Evolutionary conservation across 306 rosid genomes (phyloP).

Genomic region (Inga laurina): DNA sequence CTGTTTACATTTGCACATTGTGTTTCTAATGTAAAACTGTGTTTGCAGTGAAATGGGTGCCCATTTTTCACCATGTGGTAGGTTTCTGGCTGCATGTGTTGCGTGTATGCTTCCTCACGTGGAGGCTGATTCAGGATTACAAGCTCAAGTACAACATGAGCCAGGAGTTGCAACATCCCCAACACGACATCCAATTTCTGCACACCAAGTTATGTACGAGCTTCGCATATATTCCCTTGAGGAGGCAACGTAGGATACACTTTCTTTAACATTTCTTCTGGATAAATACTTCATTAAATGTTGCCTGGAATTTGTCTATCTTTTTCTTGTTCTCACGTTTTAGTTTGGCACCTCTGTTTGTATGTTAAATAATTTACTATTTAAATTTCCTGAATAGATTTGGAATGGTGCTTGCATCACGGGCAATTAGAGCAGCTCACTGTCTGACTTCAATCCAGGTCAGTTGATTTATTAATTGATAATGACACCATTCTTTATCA

Average conservation of each 20-base stretch:
- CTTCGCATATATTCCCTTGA: conserved; percentile 94
- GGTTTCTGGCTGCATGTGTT: conserved; percentile 97
- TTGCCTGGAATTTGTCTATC: conserved; percentile 25
- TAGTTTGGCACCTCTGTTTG: conserved; percentile 7
- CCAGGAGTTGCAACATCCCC: conserved; percentile 84
- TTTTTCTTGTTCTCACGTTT: background rate
- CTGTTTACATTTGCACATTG: background rate
- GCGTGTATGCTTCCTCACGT: conserved; percentile 89
- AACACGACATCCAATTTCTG: conserved; percentile 92
- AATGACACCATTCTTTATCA: background rate
- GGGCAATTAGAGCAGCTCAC: conserved; percentile 96
- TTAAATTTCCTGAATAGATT: conserved; percentile 53
- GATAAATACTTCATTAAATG: conserved; percentile 10
- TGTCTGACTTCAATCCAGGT: conserved; percentile 98
- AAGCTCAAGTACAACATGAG: conserved; percentile 64
- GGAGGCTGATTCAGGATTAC: conserved; percentile 85
- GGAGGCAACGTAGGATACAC: conserved; percentile 73
- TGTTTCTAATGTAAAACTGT: conserved; percentile 26
- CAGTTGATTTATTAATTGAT: conserved; percentile 34
- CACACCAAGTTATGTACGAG: conserved; percentile 91
- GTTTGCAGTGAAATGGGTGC: conserved; percentile 99
- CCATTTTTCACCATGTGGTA: conserved; percentile 99
- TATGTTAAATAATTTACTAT: background rate
- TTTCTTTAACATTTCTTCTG: conserved; percentile 13
- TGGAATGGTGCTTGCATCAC: conserved; percentile 84